Evolutionary conservation across 23 red algal species (phyloP), one percentile per base, ranked within the genome.

Genomic region (Gracilaria gracilis): DNA sequence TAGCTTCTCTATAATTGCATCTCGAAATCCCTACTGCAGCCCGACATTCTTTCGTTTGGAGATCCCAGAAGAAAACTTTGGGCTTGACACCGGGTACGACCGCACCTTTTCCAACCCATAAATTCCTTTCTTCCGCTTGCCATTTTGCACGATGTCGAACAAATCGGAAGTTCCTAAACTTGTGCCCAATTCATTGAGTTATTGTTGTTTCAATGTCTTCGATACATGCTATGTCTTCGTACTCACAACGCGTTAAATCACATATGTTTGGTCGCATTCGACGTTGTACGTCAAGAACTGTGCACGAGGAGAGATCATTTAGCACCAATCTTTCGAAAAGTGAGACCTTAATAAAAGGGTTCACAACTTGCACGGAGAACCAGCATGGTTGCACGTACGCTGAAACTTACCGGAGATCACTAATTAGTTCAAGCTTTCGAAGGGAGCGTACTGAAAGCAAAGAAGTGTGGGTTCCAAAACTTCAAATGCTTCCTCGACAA

Each of bases 401-500:
- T 3, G 78, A 76, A 25, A 91, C 61, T 59, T 91, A 58, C 4
- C 88, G 48, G 42, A 82, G 88, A 50, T 91, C 76, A 57, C 88
- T 61, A n/a, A 91, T 82, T 44, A 91, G 74, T 50, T 91, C 78
- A 47, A 91, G 74, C 40, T 91, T 82, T 24, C 76, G 58, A 48
- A 91, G 57, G 38, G 78, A 91, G 12, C 75, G 75, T 25, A 82
- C 75, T 24, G 88, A 47, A 32, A 91, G 76, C 21, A 91, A 75
- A 24, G 88, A 81, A 91, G 67, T 20, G 76, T 82, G 4, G 78
- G 88, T 32, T 91, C 88, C 6, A 91, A 17, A 5, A 91, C 88
- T 57, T 91, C 88, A 47, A 70, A 91, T 54, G 75, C 88, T 75
- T 91, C 88, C 57, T 91, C 88, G 9, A 91, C 88, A 29, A 91